Conservation (phyloP, 2,329 filamentous ascomycete genomes). For the Venturiaceae sp. region DNA sequence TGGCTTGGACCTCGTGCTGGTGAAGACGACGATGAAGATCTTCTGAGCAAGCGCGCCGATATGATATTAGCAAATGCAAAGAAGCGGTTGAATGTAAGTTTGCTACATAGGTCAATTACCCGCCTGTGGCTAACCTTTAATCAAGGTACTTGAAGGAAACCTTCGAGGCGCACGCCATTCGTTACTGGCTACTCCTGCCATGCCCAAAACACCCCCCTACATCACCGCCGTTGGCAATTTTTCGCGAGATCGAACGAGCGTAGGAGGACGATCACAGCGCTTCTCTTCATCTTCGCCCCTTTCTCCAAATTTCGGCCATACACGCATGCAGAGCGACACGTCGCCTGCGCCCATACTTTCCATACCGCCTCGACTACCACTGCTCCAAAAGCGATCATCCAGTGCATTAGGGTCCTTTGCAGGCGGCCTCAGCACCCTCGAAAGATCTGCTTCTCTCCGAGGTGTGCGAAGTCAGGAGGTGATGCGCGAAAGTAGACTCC, state of each 20-base stretch:
- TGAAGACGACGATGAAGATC: constrained; percentile 43
- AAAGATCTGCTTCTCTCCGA: constrained; percentile 5
- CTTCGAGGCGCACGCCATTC: constrained; percentile 67
- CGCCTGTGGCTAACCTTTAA: constrained; percentile 15
- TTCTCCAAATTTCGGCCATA: constrained; percentile 17
- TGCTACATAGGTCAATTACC: not conserved
- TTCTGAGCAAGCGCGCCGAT: constrained; percentile 72
- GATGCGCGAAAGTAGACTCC: constrained; percentile 19
- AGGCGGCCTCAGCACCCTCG: constrained; percentile 10
- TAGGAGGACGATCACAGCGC: not conserved
- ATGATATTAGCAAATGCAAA: constrained; percentile 91
- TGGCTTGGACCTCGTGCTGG: constrained; percentile 14
- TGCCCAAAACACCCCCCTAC: constrained; percentile 29
- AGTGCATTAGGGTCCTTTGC: constrained; percentile 27
- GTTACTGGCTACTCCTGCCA: constrained; percentile 43
- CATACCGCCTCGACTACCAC: constrained; percentile 11
- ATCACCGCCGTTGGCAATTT: not conserved
- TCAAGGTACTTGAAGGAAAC: constrained; percentile 86
- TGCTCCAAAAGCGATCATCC: constrained; percentile 23
- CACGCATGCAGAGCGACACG: constrained; percentile 31
- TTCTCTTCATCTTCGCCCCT: not conserved
- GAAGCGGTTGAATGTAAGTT: constrained; percentile 68
- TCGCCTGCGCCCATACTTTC: constrained; percentile 10
- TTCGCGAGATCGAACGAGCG: not conserved
- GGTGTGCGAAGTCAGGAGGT: constrained; percentile 23